Conservation (phyloP, 768 basidiomycete species). For the Boletales sp. region DNA sequence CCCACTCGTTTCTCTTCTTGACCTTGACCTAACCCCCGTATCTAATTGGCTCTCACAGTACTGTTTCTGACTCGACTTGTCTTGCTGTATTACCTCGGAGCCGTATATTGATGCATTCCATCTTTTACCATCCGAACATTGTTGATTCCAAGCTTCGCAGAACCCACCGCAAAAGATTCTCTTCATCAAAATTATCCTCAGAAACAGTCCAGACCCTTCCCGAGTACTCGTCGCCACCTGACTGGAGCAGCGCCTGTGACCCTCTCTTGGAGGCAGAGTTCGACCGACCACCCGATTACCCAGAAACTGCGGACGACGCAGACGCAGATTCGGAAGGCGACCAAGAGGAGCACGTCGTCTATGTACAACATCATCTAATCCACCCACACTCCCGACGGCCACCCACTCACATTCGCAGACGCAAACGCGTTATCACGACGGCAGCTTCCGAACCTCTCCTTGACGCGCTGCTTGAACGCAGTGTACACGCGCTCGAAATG, state of each 20-base stretch:
- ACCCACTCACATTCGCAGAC: conserved; percentile 18
- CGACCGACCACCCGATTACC: conserved; percentile 71
- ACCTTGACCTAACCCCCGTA: conserved; percentile 6
- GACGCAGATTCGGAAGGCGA: conserved; percentile 61
- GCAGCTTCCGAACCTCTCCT: conserved; percentile 51
- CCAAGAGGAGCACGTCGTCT: conserved; percentile 16
- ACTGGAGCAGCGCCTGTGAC: conserved; percentile 14
- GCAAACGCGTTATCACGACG: conserved; percentile 22
- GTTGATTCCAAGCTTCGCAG: conserved; percentile 21
- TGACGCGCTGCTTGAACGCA: conserved; percentile 76
- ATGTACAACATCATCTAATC: conserved; percentile 26
- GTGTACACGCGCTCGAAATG: conserved; percentile 82
- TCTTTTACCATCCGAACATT: conserved; percentile 7
- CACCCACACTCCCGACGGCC: conserved; percentile 35
- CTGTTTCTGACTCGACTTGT: conserved; percentile 10
- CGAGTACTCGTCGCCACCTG: conserved; percentile 49
- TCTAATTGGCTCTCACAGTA: conserved; percentile 8
- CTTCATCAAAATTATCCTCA: conserved; percentile 56
- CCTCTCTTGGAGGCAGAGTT: conserved; percentile 32
- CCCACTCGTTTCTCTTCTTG: background rate
- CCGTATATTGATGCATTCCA: conserved; percentile 16
- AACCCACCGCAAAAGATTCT: conserved; percentile 55
- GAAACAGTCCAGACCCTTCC: conserved; percentile 66
- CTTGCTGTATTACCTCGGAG: background rate
- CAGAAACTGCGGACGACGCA: conserved; percentile 73